phyloP scores from a whole-genome alignment of 495 filamentous ascomycete genomes.

The Hypoxylon subgilvum region DNA sequence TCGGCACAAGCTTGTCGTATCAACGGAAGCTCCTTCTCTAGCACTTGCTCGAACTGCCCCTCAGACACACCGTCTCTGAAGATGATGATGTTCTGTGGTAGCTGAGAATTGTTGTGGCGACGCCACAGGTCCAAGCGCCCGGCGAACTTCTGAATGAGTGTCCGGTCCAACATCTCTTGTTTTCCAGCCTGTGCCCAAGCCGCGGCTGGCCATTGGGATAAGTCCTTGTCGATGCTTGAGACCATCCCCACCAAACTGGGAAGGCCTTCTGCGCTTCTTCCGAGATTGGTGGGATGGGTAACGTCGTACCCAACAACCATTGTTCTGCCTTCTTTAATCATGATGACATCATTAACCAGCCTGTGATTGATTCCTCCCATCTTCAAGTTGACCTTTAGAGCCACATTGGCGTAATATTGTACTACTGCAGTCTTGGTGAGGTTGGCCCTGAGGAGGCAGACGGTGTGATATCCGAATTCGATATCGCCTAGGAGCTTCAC shows the following conservation, averaged over 20 bases:
- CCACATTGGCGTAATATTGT: constrained; percentile 75
- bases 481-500: constrained; percentile 74
- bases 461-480: constrained; percentile 66
- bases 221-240: constrained; percentile 65
- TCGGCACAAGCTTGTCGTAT: constrained; percentile 62
- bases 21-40: constrained; percentile 56
- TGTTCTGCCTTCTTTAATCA: constrained; percentile 63
- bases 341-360: constrained; percentile 54
- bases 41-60: constrained; percentile 72
- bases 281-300: constrained; percentile 82
- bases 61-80: constrained; percentile 94
- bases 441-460: constrained; percentile 64
- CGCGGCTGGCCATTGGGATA: constrained; percentile 73
- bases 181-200: constrained; percentile 62
- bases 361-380: constrained; percentile 78
- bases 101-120: constrained; percentile 51
- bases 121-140: constrained; percentile 67
- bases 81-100: constrained; percentile 78
- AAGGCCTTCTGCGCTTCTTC: constrained; percentile 49
- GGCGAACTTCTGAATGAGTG: constrained; percentile 61
- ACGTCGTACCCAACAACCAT: constrained; percentile 91
- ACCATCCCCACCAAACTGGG: constrained; percentile 81
- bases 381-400: constrained; percentile 85
- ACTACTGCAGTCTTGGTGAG: constrained; percentile 48
- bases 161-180: constrained; percentile 65